A percentile compares a stretch with the other conserved stretches of the same genome.
These are phyloP conservation scores for Neurospora crassa DNA, from an alignment of 2,329 filamentous ascomycete genomes.

Conservation along the genomic window DNA sequence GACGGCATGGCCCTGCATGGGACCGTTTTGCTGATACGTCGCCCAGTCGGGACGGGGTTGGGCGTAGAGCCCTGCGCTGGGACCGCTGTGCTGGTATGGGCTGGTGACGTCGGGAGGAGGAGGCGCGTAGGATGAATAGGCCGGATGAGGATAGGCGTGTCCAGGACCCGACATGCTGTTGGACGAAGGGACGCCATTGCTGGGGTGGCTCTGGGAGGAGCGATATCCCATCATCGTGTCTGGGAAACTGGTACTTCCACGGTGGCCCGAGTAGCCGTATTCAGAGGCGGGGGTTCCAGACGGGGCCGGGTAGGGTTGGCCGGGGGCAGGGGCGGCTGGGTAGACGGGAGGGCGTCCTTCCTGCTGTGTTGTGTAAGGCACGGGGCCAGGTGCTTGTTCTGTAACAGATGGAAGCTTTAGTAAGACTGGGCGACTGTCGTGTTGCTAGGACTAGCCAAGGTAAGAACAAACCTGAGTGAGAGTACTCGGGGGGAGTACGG, in stretches of 20 bases:
- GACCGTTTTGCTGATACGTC: conserved; percentile 46
- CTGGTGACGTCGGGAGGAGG: conserved; percentile 81
- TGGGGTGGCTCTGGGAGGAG: not conserved
- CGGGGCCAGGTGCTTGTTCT: conserved; percentile 83
- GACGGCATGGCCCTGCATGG: conserved; percentile 42
- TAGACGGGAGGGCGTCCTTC: conserved; percentile 66
- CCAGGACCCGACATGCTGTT: not conserved
- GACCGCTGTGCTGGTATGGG: conserved; percentile 51
- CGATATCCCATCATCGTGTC: conserved; percentile 31
- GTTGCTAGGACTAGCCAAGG: conserved; percentile 48
- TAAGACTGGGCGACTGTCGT: conserved; percentile 44
- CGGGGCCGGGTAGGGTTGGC: conserved; percentile 23
- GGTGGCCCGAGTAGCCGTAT: conserved; percentile 64
- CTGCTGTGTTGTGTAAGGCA: conserved; percentile 75
- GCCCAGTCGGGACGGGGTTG: conserved; percentile 67
- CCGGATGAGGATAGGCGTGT: not conserved
- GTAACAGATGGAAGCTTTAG: conserved; percentile 64
- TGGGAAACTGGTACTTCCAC: conserved; percentile 43
- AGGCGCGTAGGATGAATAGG: conserved; percentile 76
- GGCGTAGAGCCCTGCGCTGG: conserved; percentile 52
- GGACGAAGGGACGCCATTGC: not conserved
- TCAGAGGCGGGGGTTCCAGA: conserved; percentile 82
- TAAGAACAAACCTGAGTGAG: conserved; percentile 81
- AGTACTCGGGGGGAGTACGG: conserved; percentile 62
- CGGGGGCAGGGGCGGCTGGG: conserved; percentile 28